Evolutionary conservation across 2,329 filamentous ascomycete genomes (phyloP), one percentile per base, ranked within the genome.

Genomic region (Arthroderma sp.): DNA sequence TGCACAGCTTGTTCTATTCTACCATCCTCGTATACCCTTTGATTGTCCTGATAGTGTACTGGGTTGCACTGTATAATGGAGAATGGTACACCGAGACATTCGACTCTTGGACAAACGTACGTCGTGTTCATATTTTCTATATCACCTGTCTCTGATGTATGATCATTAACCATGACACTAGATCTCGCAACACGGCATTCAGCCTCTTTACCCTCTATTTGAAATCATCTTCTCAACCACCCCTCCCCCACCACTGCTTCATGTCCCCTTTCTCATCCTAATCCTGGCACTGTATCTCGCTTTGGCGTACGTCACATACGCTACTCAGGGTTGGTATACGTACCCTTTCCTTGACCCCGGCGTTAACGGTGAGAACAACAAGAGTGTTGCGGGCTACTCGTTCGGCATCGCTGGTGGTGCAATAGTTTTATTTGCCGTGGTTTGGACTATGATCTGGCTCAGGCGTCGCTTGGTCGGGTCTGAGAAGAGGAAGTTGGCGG

Each of bases 331-430:
- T 2, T 85, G 82, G 59, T 93, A 88, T 61, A 73, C 82, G 0
- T 94, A 94, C 65, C 60, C 56, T 47, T 94, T 94, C 64, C 73
- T 94, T n/a, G 72, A 94, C 58, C 71, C 78, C 1, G 58, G 64
- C 4, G 56, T 60, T 11, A 62, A 73, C 41, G 70, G 72, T 10
- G 59, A 69, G 44, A 50, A 59, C 28, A 59, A 55, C 29, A 73
- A 70, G 0, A 64, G 69, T 5, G 77, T 87, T 3, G 75, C 77
- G 1, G 82, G 68, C 1, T 85, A 83, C 56, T 74, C 77, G 41
- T 63, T 84, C 41, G 73, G 73, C 5, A 75, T 79, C 38, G 64
- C 69, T 64, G 72, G 70, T 70, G 43, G 73, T 59, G 55, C 68
- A 64, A 43, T 66, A 38, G 47, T 78, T 30, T 61, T 79, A 33